Base-by-base conservation (phyloP, 2,329 filamentous ascomycete species). In the Calonectria crousiana region DNA sequence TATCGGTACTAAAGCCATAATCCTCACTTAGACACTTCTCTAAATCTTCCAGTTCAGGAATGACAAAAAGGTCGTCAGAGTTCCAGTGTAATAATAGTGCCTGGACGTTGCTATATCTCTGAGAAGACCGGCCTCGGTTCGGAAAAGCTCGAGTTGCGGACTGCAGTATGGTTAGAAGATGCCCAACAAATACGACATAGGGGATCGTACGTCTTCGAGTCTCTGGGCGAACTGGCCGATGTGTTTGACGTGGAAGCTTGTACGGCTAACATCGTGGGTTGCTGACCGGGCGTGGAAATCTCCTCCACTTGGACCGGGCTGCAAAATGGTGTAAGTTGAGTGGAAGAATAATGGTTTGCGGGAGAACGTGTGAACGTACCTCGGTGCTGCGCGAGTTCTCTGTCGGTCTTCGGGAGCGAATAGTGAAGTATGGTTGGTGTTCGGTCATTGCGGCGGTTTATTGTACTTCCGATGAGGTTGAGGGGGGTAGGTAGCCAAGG, bases 211-310 rank as follows among this genome's bases (percentile, higher is more conserved):
- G 73, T 90, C 88, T 84, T 91, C 87, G 32, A 91, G 85, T 38
- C 87, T 88, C 78, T 87, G 85, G 26, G 89, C 89, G 78, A 91
- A 91, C 71, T 87, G 86, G 64, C 88, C 86, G 52, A 91, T 85
- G 73, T 90, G 86, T 81, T 90, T 91, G 67, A 91, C 86, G 81
- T 91, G 90, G 75, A 89, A 91, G 83, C 85, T 90, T 4, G 90
- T 89, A 52, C 90, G 88, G 78, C 89, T 90, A 58, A 87, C 89
- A 79, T 91, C 90, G 79, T 91, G 90, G 18, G 90, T 91, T 26
- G 89, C 83, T 53, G 84, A 84, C 76, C 83, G 83, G 23, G 81
- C 76, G 74, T 78, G 76, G 13, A 78, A 78, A 52, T 83, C 81
- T 34, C 75, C 76, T 70, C 74, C 74, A 53, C 73, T 76, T 13